Percentiles rank a stretch among this genome's conserved stretches.
Evolutionary conservation across 495 filamentous ascomycete species (phyloP).

Genomic region (Hypoxylon perforatum): DNA sequence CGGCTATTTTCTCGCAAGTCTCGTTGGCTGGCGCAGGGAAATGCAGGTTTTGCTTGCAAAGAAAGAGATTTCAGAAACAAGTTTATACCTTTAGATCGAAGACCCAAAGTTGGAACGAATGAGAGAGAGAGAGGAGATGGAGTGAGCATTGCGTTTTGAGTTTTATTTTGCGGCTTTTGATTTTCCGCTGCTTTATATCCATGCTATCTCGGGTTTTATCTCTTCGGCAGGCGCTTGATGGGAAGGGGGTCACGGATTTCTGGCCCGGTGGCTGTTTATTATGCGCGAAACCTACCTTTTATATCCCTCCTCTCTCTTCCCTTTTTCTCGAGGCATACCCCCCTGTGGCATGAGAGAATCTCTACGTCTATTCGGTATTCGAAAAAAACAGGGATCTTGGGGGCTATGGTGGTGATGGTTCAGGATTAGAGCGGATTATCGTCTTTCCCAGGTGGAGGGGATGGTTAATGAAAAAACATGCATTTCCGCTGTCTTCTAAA

Average conservation of each 20-base stretch:
- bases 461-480: conserved; percentile 40
- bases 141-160: conserved; percentile 26
- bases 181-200: conserved; percentile 20
- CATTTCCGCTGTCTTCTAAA: conserved; percentile 25
- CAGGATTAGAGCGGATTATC: conserved; percentile 3
- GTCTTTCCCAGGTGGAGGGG: conserved; percentile 31
- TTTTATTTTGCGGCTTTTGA: conserved; percentile 6
- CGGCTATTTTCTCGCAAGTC: conserved; percentile 13
- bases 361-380: conserved; percentile 24
- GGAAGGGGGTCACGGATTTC: conserved; percentile 17
- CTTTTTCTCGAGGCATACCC: conserved; percentile 13
- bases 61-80: conserved; percentile 36
- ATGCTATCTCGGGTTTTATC: conserved; percentile 2
- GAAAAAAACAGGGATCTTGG: conserved; percentile 5
- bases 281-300: conserved; percentile 8
- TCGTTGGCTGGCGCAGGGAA: conserved; percentile 6
- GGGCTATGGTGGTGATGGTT: conserved; percentile 11
- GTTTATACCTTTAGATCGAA: conserved; percentile 39
- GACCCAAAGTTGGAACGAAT: conserved; percentile 30
- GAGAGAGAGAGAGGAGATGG: no score
- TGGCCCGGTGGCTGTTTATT: conserved; percentile 12
- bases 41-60: conserved; percentile 30
- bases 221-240: conserved; percentile 30
- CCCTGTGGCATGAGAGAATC: conserved; percentile 15
- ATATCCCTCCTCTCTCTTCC: conserved; percentile 6